Conservation (phyloP, 352 stramenopile species). For the Pilasporangium apinafurcum region DNA sequence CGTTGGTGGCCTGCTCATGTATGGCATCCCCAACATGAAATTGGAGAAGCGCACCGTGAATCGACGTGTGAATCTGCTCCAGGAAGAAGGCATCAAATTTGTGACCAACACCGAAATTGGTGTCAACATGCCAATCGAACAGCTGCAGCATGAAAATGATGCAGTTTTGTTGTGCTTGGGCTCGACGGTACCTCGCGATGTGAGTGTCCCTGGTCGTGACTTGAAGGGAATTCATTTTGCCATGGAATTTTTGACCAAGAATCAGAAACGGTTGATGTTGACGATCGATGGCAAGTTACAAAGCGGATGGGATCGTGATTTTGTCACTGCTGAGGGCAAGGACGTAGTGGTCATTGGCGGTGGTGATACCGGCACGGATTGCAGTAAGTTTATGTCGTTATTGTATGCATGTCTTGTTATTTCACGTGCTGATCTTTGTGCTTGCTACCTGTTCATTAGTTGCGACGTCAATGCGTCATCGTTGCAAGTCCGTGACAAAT, state of each 20-base stretch:
- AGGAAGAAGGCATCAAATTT: constrained; percentile 97
- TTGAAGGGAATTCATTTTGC: constrained; percentile 96
- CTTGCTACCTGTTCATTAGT: constrained; percentile 41
- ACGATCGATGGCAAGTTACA: constrained; percentile 94
- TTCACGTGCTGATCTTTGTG: not conserved
- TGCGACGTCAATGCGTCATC: constrained; percentile 95
- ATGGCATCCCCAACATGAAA: constrained; percentile 99
- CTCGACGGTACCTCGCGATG: constrained; percentile 93
- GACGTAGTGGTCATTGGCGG: constrained; percentile 98
- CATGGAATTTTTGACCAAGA: constrained; percentile 97
- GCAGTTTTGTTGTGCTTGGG: constrained; percentile 93
- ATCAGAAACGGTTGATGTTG: constrained; percentile 95
- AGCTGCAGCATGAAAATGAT: constrained; percentile 79
- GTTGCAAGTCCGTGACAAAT: constrained; percentile 96
- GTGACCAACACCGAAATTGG: constrained; percentile 94
- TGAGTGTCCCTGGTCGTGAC: constrained; percentile 83
- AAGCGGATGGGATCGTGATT: constrained; percentile 92
- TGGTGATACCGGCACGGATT: constrained; percentile 96
- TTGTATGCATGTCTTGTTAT: not conserved
- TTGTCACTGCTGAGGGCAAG: constrained; percentile 96
- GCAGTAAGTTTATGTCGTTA: constrained; percentile 40
- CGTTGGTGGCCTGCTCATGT: constrained; percentile 96
- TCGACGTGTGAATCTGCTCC: constrained; percentile 91
- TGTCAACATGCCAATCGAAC: constrained; percentile 71
- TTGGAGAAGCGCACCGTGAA: constrained; percentile 97